Evolutionary conservation across 805 yeast genomes (phyloP).

Genomic region (Candida golubevii): DNA sequence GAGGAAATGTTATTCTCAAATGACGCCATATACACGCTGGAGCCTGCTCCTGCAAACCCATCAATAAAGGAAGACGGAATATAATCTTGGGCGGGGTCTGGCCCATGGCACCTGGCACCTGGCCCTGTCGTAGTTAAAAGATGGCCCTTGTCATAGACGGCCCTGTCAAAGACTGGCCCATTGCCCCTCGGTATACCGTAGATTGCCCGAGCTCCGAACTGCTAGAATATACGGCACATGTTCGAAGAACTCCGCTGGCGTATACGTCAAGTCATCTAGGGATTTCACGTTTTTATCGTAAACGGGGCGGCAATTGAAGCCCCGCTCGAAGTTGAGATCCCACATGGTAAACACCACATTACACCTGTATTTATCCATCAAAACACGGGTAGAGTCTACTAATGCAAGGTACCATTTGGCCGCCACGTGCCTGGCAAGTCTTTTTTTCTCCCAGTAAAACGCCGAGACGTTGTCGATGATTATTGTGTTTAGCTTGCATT

Average conservation of each 20-base stretch:
- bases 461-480: slow-evolving; percentile 32
- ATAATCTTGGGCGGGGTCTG: too few species aligned
- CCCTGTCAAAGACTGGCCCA: slow-evolving; percentile 1
- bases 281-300: background rate
- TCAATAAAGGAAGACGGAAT: slow-evolving; percentile 2
- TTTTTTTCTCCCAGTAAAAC: slow-evolving; percentile 30
- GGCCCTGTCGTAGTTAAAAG: too few species aligned
- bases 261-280: slow-evolving; percentile 7
- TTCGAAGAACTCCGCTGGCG: slow-evolving; percentile 9
- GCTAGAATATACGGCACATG: background rate
- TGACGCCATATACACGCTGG: background rate
- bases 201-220: background rate
- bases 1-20: background rate
- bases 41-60: slow-evolving; percentile 5
- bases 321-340: slow-evolving; percentile 29
- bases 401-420: slow-evolving; percentile 16
- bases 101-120: too few species aligned
- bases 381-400: slow-evolving; percentile 6
- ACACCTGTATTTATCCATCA: slow-evolving; percentile 21
- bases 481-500: slow-evolving; percentile 18
- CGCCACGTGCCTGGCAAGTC: background rate
- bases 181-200: background rate
- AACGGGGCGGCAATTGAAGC: slow-evolving; percentile 18
- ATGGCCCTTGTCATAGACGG: too few species aligned
- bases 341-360: slow-evolving; percentile 27